These are phyloP conservation scores for Coniophora puteana DNA, from an alignment of 1,284 basidiomycete genomes.

Conservation along the genomic window DNA sequence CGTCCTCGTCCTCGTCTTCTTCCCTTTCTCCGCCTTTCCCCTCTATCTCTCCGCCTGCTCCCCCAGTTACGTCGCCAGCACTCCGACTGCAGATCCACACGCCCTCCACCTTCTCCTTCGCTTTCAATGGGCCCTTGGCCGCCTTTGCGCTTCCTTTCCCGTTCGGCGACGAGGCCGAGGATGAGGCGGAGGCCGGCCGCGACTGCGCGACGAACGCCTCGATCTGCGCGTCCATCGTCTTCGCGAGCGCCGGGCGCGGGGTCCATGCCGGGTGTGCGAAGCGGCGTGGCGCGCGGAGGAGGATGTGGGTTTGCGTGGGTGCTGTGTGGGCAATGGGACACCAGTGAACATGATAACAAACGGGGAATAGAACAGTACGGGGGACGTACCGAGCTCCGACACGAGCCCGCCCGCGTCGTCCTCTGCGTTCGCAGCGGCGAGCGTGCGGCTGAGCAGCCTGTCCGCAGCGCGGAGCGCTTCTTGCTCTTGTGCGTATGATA, in stretches of 20 bases:
- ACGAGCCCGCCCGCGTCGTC: slow-evolving; percentile 51
- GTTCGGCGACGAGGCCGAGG: no score
- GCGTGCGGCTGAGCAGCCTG: slow-evolving; percentile 55
- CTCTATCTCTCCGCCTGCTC: slow-evolving; percentile 10
- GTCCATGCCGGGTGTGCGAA: slow-evolving; percentile 72
- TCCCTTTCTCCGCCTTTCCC: no score
- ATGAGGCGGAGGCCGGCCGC: slow-evolving; percentile 5
- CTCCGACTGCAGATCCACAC: slow-evolving; percentile 47
- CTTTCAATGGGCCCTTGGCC: slow-evolving; percentile 3
- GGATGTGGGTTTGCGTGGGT: slow-evolving; percentile 65
- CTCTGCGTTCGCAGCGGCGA: slow-evolving; percentile 53
- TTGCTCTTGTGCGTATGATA: slow-evolving; percentile 44
- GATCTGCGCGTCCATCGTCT: slow-evolving; percentile 38
- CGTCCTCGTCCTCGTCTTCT: slow-evolving; percentile 43
- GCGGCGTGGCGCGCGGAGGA: slow-evolving; percentile 66
- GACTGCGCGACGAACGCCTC: slow-evolving; percentile 34
- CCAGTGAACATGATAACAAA: slow-evolving; percentile 2
- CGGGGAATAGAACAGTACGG: slow-evolving; percentile 1
- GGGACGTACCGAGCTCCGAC: slow-evolving; percentile 52
- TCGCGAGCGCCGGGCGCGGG: slow-evolving; percentile 56
- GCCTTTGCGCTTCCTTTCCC: slow-evolving; percentile 3
- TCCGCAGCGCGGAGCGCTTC: slow-evolving; percentile 49
- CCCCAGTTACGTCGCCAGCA: slow-evolving; percentile 27
- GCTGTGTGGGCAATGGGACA: slow-evolving; percentile 32
- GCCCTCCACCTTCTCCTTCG: slow-evolving; percentile 47